Evolutionary conservation across 345 rosid species (phyloP).

Genomic region (Lepidium aucheri): DNA sequence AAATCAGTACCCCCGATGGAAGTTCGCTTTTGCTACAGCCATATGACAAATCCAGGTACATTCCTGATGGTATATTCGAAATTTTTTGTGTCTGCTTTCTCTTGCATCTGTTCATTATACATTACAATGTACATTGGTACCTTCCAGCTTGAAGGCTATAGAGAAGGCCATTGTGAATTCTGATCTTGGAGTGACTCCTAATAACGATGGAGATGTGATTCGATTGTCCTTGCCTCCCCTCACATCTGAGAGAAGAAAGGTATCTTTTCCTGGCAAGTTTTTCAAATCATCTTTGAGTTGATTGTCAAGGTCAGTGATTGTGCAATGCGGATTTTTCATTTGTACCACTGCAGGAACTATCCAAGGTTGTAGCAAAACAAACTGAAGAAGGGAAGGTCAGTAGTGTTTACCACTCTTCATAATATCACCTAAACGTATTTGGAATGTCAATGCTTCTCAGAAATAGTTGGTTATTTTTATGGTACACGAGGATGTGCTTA

Average conservation of each 20-base stretch:
- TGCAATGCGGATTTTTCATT: not conserved
- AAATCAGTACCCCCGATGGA: constrained; percentile 88
- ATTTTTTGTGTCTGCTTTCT: not conserved
- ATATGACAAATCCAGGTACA: constrained; percentile 88
- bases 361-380: constrained; percentile 83
- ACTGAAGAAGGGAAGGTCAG: constrained; percentile 91
- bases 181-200: constrained; percentile 84
- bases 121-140: not conserved
- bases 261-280: constrained; percentile 13
- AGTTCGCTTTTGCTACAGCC: constrained; percentile 89
- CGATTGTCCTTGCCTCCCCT: constrained; percentile 78
- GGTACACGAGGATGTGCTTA: not conserved
- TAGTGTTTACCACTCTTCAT: constrained; percentile 5
- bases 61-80: not conserved
- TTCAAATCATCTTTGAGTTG: not conserved
- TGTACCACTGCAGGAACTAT: constrained; percentile 51
- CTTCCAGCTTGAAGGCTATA: constrained; percentile 67
- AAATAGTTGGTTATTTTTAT: not conserved
- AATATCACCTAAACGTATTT: not conserved
- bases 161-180: constrained; percentile 93
- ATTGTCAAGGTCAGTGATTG: not conserved
- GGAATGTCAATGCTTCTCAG: not conserved
- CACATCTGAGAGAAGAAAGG: constrained; percentile 93
- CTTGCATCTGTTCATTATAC: not conserved
- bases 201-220: constrained; percentile 88